Percentiles rank a stretch among this genome's conserved stretches.
Conservation (phyloP, 176 grass and related monocot species). For the Eleusine coracana region DNA sequence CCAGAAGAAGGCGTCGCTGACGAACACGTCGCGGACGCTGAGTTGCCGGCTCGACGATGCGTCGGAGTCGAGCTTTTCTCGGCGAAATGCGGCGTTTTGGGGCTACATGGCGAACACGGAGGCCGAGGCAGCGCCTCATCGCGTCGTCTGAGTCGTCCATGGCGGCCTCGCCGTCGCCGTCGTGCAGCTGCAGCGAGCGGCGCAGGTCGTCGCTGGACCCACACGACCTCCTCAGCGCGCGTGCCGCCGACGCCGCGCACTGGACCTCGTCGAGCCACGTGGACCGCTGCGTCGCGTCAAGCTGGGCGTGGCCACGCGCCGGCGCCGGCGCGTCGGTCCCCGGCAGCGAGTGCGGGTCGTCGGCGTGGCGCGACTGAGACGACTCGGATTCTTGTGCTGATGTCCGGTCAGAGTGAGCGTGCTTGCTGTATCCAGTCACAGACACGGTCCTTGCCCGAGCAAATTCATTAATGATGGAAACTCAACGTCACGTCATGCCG, state of each 20-base stretch:
- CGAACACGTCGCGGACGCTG: conserved; percentile 46
- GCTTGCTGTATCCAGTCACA: too few species aligned
- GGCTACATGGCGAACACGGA: conserved; percentile 83
- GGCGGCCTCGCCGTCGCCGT: conserved; percentile 12
- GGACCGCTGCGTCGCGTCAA: conserved; percentile 50
- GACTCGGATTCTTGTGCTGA: too few species aligned
- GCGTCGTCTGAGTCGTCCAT: not conserved
- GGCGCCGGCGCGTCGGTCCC: conserved; percentile 1
- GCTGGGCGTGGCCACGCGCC: not conserved
- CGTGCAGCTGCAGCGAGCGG: conserved; percentile 26
- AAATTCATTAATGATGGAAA: too few species aligned
- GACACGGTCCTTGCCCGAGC: too few species aligned
- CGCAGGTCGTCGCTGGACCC: conserved; percentile 60
- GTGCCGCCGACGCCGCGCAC: not conserved
- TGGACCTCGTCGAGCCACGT: conserved; percentile 19
- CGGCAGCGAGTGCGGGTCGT: conserved; percentile 64
- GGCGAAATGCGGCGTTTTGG: not conserved
- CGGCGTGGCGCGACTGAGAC: not conserved
- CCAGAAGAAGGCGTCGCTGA: too few species aligned
- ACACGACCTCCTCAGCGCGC: conserved; percentile 42
- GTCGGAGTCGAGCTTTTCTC: conserved; percentile 16
- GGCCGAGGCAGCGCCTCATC: conserved; percentile 52
- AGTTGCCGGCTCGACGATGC: conserved; percentile 50
- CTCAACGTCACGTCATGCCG: too few species aligned
- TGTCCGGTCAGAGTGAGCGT: too few species aligned